These are phyloP conservation scores for Zancudomyces culisetae DNA, from an alignment of 371 early-diverging fungal species.

Conservation along the genomic window DNA sequence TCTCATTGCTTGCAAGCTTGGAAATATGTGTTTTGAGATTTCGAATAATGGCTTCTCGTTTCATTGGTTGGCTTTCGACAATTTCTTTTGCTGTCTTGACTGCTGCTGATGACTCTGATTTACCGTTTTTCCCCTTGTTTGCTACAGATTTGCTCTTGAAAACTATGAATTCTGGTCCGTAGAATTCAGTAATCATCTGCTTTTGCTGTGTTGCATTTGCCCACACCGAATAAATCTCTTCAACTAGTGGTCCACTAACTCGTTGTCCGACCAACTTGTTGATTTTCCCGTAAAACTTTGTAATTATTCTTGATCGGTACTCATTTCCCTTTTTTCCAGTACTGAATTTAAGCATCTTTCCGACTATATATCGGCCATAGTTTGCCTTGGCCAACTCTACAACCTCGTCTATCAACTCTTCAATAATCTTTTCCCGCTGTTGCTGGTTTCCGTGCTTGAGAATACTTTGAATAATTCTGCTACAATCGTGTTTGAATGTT, in stretches of 20 bases:
- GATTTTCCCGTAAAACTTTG: slow-evolving; percentile 64
- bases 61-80: slow-evolving; percentile 43
- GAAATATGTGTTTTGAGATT: slow-evolving; percentile 46
- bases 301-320: slow-evolving; percentile 47
- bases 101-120: slow-evolving; percentile 4
- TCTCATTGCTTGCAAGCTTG: slow-evolving; percentile 64
- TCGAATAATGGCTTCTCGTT: slow-evolving; percentile 53
- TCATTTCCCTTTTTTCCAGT: not conserved
- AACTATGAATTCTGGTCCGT: slow-evolving; percentile 75
- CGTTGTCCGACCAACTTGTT: slow-evolving; percentile 57
- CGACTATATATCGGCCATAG: slow-evolving; percentile 80
- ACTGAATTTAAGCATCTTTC: slow-evolving; percentile 70
- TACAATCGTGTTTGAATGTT: slow-evolving; percentile 86
- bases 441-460: slow-evolving; percentile 66
- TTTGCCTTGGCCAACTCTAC: slow-evolving; percentile 51
- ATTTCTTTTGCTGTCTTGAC: slow-evolving; percentile 22
- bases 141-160: slow-evolving; percentile 39
- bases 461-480: slow-evolving; percentile 74
- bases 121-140: not conserved
- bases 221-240: slow-evolving; percentile 64
- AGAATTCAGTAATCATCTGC: slow-evolving; percentile 73
- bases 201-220: slow-evolving; percentile 58
- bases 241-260: slow-evolving; percentile 65
- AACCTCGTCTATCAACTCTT: slow-evolving; percentile 57
- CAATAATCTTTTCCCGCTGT: slow-evolving; percentile 61